These are phyloP conservation scores for Piromyces sp. DNA, from an alignment of 192 early-diverging fungal species.

Conservation along the genomic window DNA sequence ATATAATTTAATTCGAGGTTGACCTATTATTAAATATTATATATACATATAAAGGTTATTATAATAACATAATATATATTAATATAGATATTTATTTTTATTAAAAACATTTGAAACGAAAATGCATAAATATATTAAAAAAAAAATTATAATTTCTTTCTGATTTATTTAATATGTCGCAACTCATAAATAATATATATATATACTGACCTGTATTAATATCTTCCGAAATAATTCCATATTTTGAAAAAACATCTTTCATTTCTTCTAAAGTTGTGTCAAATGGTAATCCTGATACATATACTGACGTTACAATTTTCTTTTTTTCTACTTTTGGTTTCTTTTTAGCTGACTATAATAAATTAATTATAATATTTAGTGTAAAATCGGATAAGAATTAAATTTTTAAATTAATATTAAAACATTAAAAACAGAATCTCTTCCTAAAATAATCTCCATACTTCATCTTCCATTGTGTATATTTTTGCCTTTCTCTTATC, in stretches of 20 bases:
- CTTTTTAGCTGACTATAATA: constrained; percentile 3
- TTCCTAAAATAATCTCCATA: neutral
- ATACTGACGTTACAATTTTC: constrained; percentile 61
- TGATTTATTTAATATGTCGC: too few species aligned
- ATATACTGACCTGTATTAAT: constrained; percentile 11
- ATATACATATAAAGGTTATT: neutral
- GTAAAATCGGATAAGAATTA: too few species aligned
- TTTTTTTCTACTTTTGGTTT: constrained; percentile 32
- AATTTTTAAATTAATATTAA: too few species aligned
- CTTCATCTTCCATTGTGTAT: neutral
- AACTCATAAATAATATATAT: too few species aligned
- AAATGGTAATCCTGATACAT: constrained; percentile 65
- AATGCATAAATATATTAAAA: too few species aligned
- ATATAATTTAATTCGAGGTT: constrained; percentile 84
- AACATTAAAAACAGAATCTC: too few species aligned
- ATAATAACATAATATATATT: too few species aligned
- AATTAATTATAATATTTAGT: too few species aligned
- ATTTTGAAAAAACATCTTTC: constrained; percentile 48
- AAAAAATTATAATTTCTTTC: neutral
- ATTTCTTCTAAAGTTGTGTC: constrained; percentile 71
- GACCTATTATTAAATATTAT: constrained; percentile 21
- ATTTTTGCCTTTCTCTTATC: constrained; percentile 3
- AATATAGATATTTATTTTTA: too few species aligned
- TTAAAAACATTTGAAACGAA: too few species aligned
- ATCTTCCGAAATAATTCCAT: constrained; percentile 68